These are phyloP conservation scores for Chaetomium cochliodes DNA, from an alignment of 495 filamentous ascomycete species.

Conservation along the genomic window DNA sequence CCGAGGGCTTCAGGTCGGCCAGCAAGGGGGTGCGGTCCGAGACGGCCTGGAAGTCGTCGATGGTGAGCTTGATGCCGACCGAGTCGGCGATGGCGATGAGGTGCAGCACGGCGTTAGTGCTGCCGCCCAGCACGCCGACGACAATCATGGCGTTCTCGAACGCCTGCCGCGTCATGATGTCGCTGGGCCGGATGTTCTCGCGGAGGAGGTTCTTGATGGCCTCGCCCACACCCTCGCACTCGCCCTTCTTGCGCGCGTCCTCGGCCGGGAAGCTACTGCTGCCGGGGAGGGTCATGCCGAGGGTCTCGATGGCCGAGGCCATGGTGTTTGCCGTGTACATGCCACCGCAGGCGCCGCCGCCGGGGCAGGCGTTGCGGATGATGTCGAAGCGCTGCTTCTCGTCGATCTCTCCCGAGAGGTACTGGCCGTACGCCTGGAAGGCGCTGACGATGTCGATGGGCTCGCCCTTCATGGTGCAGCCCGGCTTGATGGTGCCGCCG, in stretches of 20 bases:
- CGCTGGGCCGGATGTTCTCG: conserved; percentile 83
- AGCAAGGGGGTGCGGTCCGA: conserved; percentile 90
- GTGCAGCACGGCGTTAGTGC: conserved; percentile 96
- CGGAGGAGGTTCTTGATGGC: conserved; percentile 84
- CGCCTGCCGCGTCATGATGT: conserved; percentile 87
- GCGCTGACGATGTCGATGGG: conserved; percentile 93
- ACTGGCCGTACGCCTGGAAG: conserved; percentile 97
- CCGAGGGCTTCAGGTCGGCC: conserved; percentile 94
- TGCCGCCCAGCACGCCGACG: conserved; percentile 91
- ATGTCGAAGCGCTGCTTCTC: conserved; percentile 92
- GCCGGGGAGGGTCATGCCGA: conserved; percentile 93
- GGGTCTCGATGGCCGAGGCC: conserved; percentile 92
- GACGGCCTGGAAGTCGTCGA: conserved; percentile 96
- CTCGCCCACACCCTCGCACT: conserved; percentile 79
- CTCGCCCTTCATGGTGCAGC: conserved; percentile 73
- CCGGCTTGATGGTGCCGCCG: conserved; percentile 90
- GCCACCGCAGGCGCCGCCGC: conserved; percentile 89
- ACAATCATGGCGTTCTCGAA: conserved; percentile 97
- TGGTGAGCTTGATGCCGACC: conserved; percentile 88
- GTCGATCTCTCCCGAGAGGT: conserved; percentile 82
- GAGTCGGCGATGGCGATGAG: conserved; percentile 94
- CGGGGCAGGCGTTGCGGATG: conserved; percentile 91
- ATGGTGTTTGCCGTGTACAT: conserved; percentile 99
- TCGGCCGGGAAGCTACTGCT: conserved; percentile 92
- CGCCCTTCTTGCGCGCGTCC: conserved; percentile 76